Evolutionary conservation across 2,329 filamentous ascomycete species (phyloP).

Genomic region (Lasiodiplodia theobromae): DNA sequence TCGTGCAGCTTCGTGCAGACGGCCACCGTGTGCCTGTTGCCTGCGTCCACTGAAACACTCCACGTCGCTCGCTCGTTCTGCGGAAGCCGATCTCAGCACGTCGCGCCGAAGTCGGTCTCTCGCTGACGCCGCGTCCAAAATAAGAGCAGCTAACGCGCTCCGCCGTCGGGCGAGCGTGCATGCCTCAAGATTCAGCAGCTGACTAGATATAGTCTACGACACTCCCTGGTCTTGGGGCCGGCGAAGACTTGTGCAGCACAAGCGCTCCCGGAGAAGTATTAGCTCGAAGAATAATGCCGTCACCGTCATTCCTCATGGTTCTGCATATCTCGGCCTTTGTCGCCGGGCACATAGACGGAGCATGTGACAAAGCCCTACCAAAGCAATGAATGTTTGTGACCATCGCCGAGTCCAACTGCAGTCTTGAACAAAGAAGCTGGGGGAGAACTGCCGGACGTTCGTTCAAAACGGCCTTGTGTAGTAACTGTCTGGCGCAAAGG

Average conservation of each 20-base stretch:
- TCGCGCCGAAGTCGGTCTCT: slow-evolving; percentile 20
- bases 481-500: background rate
- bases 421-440: background rate
- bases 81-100: slow-evolving; percentile 9
- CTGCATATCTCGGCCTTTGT: background rate
- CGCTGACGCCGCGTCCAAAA: slow-evolving; percentile 8
- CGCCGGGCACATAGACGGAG: background rate
- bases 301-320: background rate
- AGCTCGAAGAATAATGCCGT: background rate
- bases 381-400: background rate
- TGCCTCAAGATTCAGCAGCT: background rate
- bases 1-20: background rate
- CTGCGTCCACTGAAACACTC: slow-evolving; percentile 15
- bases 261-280: background rate
- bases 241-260: background rate
- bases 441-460: background rate
- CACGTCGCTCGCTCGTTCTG: slow-evolving; percentile 12
- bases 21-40: slow-evolving; percentile 1
- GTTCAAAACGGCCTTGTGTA: background rate
- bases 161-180: background rate
- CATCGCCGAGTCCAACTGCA: background rate
- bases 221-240: background rate
- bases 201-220: background rate
- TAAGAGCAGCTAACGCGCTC: slow-evolving; percentile 3
- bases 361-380: background rate